These are phyloP conservation scores for Claviceps purpurea DNA, from an alignment of 2,329 filamentous ascomycete species.

Conservation along the genomic window DNA sequence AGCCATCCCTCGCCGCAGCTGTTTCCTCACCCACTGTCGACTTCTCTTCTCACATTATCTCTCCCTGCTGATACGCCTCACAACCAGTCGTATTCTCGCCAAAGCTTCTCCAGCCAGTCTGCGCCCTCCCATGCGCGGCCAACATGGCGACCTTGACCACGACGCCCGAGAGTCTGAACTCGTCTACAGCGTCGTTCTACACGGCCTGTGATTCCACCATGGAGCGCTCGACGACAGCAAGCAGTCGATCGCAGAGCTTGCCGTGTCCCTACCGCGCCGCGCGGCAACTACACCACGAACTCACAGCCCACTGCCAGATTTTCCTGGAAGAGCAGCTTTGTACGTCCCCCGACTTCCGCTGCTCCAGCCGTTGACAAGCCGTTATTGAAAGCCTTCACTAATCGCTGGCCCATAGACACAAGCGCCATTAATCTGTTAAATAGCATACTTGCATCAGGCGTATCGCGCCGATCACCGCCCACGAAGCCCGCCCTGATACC, in stretches of 20 bases:
- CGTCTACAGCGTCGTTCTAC: slow-evolving; percentile 22
- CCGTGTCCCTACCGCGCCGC: slow-evolving; percentile 37
- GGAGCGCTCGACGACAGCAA: slow-evolving; percentile 22
- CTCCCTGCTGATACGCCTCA: no score
- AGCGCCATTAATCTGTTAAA: slow-evolving; percentile 49
- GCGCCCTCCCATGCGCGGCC: not conserved
- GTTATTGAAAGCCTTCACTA: no score
- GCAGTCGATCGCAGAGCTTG: slow-evolving; percentile 18
- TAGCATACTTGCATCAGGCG: slow-evolving; percentile 45
- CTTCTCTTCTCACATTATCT: no score
- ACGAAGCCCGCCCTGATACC: slow-evolving; percentile 46
- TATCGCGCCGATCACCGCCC: slow-evolving; percentile 15
- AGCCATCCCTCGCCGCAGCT: no score
- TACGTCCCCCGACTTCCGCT: slow-evolving; percentile 21
- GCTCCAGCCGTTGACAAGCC: not conserved
- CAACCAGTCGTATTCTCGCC: no score
- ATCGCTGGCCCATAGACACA: slow-evolving; percentile 12
- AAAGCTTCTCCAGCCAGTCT: not conserved
- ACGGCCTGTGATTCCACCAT: slow-evolving; percentile 18
- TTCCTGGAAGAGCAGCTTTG: slow-evolving; percentile 65
- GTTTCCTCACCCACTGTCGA: no score
- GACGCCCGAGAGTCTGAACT: slow-evolving; percentile 12
- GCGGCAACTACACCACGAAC: slow-evolving; percentile 44
- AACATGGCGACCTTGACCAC: slow-evolving; percentile 6
- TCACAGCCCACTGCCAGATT: slow-evolving; percentile 54